phyloP scores from a whole-genome alignment of 345 rosid species.

The Arabis hirsuta region DNA sequence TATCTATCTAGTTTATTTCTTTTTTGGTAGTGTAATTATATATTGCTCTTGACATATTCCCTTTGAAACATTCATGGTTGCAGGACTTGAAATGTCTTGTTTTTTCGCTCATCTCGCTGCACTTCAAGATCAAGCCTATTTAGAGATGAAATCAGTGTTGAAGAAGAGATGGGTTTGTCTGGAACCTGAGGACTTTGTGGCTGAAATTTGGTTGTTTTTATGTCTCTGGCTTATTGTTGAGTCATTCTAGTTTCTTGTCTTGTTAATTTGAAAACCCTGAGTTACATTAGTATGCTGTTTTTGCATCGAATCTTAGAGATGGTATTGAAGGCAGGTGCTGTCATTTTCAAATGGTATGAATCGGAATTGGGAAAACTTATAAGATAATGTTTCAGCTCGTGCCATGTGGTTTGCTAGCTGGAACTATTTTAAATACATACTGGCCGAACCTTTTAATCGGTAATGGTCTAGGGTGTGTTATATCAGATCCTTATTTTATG shows the following conservation, averaged over 20 bases:
- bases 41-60: conserved; percentile 17
- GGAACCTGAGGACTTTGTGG: conserved; percentile 17
- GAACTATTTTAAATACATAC: no score
- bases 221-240: conserved; percentile 24
- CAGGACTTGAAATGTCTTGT: conserved; percentile 99
- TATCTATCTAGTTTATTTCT: neutral
- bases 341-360: neutral
- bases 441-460: no score
- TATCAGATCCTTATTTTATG: no score
- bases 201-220: conserved; percentile 21
- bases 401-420: neutral
- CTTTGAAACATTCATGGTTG: conserved; percentile 43
- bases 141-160: conserved; percentile 40
- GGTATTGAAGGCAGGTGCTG: conserved; percentile 22
- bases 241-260: conserved; percentile 33
- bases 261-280: conserved; percentile 33
- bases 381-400: neutral
- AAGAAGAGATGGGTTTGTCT: conserved; percentile 1
- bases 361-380: neutral
- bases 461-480: no score
- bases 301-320: conserved; percentile 20
- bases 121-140: conserved; percentile 99
- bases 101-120: conserved; percentile 98
- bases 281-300: conserved; percentile 29
- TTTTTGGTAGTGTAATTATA: neutral